Percentiles rank a stretch among this genome's conserved stretches.
These are phyloP conservation scores for Cordyceps militaris DNA, from an alignment of 2,329 filamentous ascomycete genomes.

Conservation along the genomic window DNA sequence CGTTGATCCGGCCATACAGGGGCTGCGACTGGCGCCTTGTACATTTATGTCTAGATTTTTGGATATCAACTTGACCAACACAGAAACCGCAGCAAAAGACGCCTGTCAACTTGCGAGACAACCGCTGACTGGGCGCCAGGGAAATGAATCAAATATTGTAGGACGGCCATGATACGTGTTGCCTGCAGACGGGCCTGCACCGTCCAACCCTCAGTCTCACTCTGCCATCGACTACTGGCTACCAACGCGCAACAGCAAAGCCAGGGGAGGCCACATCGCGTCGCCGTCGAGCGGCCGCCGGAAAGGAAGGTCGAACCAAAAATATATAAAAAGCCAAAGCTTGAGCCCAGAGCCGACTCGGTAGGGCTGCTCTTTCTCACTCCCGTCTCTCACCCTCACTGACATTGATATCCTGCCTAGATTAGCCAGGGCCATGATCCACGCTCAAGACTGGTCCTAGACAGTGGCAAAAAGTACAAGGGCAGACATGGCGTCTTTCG, in stretches of 20 bases:
- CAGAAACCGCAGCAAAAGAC: not conserved
- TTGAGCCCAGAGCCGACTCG: slow-evolving; percentile 14
- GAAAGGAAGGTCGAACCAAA: not conserved
- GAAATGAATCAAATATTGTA: slow-evolving; percentile 6
- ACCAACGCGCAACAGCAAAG: not conserved
- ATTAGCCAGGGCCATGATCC: slow-evolving; percentile 29
- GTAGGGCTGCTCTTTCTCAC: slow-evolving; percentile 19
- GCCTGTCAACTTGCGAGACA: not conserved
- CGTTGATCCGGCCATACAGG: not conserved
- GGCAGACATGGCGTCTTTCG: slow-evolving; percentile 28
- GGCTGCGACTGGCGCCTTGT: not conserved
- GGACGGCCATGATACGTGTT: slow-evolving; percentile 4
- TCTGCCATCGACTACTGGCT: not conserved
- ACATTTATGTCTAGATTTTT: slow-evolving; percentile 1
- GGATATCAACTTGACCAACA: not conserved
- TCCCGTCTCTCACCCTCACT: not conserved
- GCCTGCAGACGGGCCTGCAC: slow-evolving; percentile 4
- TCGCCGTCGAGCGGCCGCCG: not conserved
- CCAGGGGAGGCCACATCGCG: not conserved
- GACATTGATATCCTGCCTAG: slow-evolving; percentile 16
- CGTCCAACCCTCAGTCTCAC: not conserved
- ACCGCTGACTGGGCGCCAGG: not conserved
- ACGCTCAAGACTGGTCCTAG: slow-evolving; percentile 25
- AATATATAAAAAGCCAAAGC: not conserved
- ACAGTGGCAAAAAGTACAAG: slow-evolving; percentile 18